Percentiles rank a stretch among this genome's conserved stretches.
These are phyloP conservation scores for Globisporangium perplexum DNA, from an alignment of 352 stramenopile species.

Conservation along the genomic window DNA sequence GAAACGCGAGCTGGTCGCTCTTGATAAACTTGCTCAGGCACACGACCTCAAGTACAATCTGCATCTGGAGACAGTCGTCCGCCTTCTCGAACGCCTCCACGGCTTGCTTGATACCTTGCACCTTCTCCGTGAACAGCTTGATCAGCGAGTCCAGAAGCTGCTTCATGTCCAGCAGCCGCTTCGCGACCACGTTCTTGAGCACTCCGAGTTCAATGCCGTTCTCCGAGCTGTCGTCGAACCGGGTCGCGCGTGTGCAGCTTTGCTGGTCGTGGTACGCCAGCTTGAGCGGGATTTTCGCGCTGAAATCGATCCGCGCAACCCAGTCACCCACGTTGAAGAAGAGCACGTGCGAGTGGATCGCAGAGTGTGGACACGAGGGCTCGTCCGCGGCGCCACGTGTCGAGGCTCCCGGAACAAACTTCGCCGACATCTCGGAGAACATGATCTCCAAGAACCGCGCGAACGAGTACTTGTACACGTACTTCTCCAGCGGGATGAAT, in stretches of 20 bases:
- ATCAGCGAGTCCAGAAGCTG: conserved; percentile 38
- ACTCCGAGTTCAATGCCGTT: conserved; percentile 19
- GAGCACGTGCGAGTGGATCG: conserved; percentile 59
- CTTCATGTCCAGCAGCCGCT: conserved; percentile 25
- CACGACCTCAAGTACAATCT: conserved; percentile 67
- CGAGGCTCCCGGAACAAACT: conserved; percentile 30
- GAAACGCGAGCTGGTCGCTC: conserved; percentile 32
- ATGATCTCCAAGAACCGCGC: conserved; percentile 96
- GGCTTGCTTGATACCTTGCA: conserved; percentile 48
- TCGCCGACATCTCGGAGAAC: conserved; percentile 84
- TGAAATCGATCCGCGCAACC: conserved; percentile 68
- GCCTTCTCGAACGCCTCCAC: conserved; percentile 57
- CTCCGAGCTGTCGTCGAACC: neutral
- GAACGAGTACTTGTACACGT: conserved; percentile 97
- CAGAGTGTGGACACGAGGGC: conserved; percentile 33
- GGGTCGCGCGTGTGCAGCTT: conserved; percentile 9
- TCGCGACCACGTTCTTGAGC: conserved; percentile 20
- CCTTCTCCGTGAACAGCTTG: conserved; percentile 51
- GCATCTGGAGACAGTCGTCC: conserved; percentile 39
- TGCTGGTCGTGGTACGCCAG: conserved; percentile 12
- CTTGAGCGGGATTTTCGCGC: conserved; percentile 30
- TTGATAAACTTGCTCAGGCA: conserved; percentile 44
- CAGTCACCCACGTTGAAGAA: conserved; percentile 80
- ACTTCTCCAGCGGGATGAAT: conserved; percentile 80
- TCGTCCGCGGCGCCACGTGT: conserved; percentile 1